These are phyloP conservation scores for Botryotinia narcissicola DNA, from an alignment of 2,329 filamentous ascomycete species.

Conservation along the genomic window DNA sequence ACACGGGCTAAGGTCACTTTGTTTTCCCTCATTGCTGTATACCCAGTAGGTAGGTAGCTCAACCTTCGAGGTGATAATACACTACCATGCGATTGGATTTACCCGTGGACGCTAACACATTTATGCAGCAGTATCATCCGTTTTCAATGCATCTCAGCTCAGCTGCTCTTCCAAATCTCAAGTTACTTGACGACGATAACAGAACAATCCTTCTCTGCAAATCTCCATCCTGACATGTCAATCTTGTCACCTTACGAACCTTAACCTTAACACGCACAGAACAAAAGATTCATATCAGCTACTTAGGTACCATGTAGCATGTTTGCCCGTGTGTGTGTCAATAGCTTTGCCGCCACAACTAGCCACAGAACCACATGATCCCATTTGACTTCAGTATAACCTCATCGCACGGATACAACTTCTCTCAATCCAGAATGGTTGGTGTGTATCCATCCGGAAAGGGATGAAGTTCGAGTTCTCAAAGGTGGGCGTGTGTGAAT, in stretches of 20 bases:
- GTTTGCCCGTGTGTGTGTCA: not conserved
- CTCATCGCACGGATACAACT: not conserved
- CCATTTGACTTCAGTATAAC: not conserved
- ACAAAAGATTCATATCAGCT: not conserved
- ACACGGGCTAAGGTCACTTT: not conserved
- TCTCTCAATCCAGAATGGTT: not conserved
- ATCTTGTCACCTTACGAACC: not conserved
- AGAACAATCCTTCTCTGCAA: not conserved
- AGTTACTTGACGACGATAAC: not conserved
- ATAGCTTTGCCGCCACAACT: not conserved
- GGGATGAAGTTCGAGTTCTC: not conserved
- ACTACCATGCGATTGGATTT: not conserved
- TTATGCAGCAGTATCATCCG: not conserved
- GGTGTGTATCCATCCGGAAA: not conserved
- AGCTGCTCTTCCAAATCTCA: not conserved
- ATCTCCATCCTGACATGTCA: not conserved
- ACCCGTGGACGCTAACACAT: not conserved
- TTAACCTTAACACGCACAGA: not conserved
- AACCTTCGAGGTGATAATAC: not conserved
- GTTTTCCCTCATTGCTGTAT: not conserved
- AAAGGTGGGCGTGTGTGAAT: not conserved
- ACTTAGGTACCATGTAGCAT: not conserved
- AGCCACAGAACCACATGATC: constrained; percentile 1
- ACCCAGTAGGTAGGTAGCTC: not conserved
- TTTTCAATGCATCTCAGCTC: not conserved